phyloP scores from a whole-genome alignment of 1,284 basidiomycete species.

The Gomphus bonarii region DNA sequence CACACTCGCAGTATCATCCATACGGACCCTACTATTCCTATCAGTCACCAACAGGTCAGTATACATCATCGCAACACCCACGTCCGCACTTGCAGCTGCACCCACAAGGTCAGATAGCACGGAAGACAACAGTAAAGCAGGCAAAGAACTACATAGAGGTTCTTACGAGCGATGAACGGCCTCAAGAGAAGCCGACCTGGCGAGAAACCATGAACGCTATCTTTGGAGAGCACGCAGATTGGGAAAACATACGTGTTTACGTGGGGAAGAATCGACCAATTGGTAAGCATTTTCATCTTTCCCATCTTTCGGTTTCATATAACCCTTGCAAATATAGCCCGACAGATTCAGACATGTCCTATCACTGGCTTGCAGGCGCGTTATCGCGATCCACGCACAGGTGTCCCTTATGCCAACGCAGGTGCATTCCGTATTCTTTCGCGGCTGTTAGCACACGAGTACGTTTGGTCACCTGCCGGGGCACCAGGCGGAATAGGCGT shows the following conservation, averaged over 20 bases:
- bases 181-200: slow-evolving; percentile 43
- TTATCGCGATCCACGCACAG: slow-evolving; percentile 68
- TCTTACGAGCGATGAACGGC: slow-evolving; percentile 36
- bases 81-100: slow-evolving; percentile 16
- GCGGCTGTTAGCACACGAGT: slow-evolving; percentile 49
- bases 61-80: slow-evolving; percentile 15
- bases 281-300: slow-evolving; percentile 29
- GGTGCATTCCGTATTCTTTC: slow-evolving; percentile 56
- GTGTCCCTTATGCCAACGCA: slow-evolving; percentile 64
- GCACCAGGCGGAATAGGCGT: slow-evolving; percentile 12
- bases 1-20: slow-evolving; percentile 2
- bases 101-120: slow-evolving; percentile 12
- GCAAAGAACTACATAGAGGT: slow-evolving; percentile 56
- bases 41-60: not conserved
- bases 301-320: not conserved
- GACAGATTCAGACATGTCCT: slow-evolving; percentile 48
- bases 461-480: slow-evolving; percentile 36
- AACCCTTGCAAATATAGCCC: slow-evolving; percentile 31
- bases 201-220: slow-evolving; percentile 63
- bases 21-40: slow-evolving; percentile 9
- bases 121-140: slow-evolving; percentile 10
- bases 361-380: slow-evolving; percentile 54
- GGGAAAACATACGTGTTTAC: slow-evolving; percentile 58
- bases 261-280: slow-evolving; percentile 48
- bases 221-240: slow-evolving; percentile 65